A percentile compares a stretch with the other conserved stretches of the same genome.
Conservation (phyloP, 768 basidiomycete genomes). For the Cystofilobasidium bisporidii region DNA sequence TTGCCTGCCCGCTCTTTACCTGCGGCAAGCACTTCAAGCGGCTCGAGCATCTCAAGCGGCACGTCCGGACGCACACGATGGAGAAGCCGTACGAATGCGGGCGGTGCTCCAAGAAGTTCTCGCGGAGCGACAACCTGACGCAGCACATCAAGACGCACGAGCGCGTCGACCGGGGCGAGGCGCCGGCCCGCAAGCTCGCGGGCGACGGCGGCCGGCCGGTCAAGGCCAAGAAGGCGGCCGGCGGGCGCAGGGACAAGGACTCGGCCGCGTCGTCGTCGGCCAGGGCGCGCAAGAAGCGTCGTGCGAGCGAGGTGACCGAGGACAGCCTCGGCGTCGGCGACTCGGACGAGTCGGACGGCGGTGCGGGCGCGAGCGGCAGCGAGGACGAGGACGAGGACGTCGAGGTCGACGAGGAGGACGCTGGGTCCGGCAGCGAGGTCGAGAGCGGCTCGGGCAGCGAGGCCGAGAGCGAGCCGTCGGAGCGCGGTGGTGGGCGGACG, state of each 20-base stretch:
- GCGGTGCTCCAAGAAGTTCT: conserved; percentile 70
- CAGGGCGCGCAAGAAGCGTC: not conserved
- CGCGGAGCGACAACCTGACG: conserved; percentile 74
- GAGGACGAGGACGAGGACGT: not conserved
- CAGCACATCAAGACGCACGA: conserved; percentile 79
- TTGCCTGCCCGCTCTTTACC: conserved; percentile 70
- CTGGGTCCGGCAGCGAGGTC: not conserved
- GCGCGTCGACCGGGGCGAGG: conserved; percentile 36
- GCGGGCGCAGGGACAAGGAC: not conserved
- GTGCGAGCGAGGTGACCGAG: conserved; percentile 5
- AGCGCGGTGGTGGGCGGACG: conserved; percentile 1
- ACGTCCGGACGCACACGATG: conserved; percentile 79
- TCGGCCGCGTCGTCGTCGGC: not conserved
- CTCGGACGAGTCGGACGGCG: not conserved
- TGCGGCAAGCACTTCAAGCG: conserved; percentile 82
- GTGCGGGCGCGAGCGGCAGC: not conserved
- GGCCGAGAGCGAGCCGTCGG: conserved; percentile 10
- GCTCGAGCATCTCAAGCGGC: conserved; percentile 80
- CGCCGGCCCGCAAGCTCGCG: not conserved
- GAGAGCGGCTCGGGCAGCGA: conserved; percentile 5
- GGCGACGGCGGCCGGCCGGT: not conserved
- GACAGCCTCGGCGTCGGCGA: conserved; percentile 9
- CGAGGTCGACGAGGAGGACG: not conserved
- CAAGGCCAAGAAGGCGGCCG: not conserved
- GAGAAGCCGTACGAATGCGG: conserved; percentile 72